Percentiles rank a stretch among this genome's conserved stretches.
Conservation (phyloP, 495 filamentous ascomycete species). For the Podospora comata region DNA sequence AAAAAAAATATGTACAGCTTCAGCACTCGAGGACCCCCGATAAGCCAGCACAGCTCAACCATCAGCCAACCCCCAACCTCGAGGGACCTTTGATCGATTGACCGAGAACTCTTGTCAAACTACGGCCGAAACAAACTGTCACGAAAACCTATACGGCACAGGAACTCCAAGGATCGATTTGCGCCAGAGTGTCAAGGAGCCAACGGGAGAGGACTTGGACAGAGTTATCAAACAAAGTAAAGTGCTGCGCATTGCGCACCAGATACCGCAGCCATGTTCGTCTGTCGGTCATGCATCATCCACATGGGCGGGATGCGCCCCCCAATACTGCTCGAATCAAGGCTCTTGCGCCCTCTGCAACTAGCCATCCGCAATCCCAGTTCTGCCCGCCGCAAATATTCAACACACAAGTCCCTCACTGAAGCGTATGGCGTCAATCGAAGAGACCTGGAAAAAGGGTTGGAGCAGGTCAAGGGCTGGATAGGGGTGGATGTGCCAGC, state of each 20-base stretch:
- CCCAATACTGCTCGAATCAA: slow-evolving; percentile 9
- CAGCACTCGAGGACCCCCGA: background rate
- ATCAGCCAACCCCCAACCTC: background rate
- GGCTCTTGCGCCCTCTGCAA: slow-evolving; percentile 10
- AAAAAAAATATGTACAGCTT: background rate
- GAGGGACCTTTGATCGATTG: background rate
- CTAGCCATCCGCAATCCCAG: slow-evolving; percentile 1
- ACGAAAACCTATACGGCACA: background rate
- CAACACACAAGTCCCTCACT: background rate
- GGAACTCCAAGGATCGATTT: background rate
- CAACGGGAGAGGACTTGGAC: background rate
- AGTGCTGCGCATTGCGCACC: background rate
- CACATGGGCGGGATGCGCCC: slow-evolving; percentile 21
- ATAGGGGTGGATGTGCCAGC: background rate
- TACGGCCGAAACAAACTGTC: background rate
- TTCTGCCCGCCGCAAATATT: background rate
- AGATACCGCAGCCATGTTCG: slow-evolving; percentile 35
- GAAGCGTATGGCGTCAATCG: background rate
- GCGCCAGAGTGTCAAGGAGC: background rate
- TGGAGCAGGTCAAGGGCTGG: background rate
- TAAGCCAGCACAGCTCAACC: background rate
- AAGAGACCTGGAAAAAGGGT: background rate
- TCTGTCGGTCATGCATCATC: slow-evolving; percentile 39
- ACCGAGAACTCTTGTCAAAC: background rate
- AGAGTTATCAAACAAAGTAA: background rate